phyloP scores from a whole-genome alignment of 768 basidiomycete species.

The Mycena amicta region DNA sequence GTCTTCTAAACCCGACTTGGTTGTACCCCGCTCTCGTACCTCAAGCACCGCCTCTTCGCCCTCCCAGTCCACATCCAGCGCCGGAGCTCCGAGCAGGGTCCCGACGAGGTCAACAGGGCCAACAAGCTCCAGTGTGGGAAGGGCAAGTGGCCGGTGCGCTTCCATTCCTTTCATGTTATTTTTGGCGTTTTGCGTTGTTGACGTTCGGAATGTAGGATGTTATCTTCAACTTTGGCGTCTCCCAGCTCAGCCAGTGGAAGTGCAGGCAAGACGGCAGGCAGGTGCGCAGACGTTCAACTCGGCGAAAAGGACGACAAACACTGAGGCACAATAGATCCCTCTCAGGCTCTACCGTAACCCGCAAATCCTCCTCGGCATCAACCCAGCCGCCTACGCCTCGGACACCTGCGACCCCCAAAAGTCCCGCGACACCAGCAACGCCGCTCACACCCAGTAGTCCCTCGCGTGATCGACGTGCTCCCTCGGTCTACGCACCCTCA shows the following conservation, averaged over 20 bases:
- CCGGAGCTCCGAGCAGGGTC: not conserved
- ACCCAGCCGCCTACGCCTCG: not conserved
- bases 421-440: not conserved
- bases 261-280: not conserved
- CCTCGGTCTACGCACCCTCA: not conserved
- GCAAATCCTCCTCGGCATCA: not conserved
- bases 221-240: not conserved
- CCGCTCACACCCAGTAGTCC: not conserved
- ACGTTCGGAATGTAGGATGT: not conserved
- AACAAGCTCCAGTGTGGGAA: not conserved
- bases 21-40: not conserved
- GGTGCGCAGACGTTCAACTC: not conserved
- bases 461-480: not conserved
- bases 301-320: too few relatives aligned
- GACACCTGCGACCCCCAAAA: not conserved
- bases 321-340: too few relatives aligned
- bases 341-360: not conserved
- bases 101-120: not conserved
- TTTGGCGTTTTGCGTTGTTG: not conserved
- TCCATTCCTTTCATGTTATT: not conserved
- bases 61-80: not conserved
- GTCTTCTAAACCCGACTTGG: not conserved
- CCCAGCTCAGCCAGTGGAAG: not conserved
- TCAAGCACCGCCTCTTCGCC: not conserved
- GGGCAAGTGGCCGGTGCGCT: not conserved